These are phyloP conservation scores for Saturnispora diversa DNA, from an alignment of 805 yeast genomes.

Conservation along the genomic window DNA sequence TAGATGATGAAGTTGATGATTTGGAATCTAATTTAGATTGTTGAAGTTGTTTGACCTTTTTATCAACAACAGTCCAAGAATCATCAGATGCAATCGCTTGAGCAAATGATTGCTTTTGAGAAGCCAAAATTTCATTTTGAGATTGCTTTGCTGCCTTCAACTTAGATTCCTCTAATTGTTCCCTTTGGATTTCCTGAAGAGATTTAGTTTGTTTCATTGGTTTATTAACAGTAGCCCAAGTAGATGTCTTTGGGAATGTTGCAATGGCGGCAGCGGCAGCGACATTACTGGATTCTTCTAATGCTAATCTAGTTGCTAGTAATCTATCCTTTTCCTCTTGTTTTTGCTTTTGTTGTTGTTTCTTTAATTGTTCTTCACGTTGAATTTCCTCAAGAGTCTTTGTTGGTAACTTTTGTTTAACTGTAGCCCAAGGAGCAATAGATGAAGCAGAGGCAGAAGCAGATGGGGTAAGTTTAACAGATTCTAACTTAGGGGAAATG, in stretches of 20 bases:
- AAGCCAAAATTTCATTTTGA: conserved; percentile 20
- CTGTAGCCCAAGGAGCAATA: conserved; percentile 32
- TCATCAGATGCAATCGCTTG: conserved; percentile 18
- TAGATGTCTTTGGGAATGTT: conserved; percentile 34
- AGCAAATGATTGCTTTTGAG: conserved; percentile 20
- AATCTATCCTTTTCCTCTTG: conserved; percentile 21
- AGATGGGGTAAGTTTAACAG: background rate
- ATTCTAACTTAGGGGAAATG: background rate
- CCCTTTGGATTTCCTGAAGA: conserved; percentile 54
- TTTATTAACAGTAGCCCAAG: conserved; percentile 31
- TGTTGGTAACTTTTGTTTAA: conserved; percentile 26
- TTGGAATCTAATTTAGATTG: conserved; percentile 24
- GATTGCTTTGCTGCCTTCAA: conserved; percentile 20
- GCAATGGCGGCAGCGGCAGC: conserved; percentile 14
- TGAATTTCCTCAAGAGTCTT: conserved; percentile 58
- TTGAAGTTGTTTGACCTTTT: too few relatives aligned
- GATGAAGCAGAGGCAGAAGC: conserved; percentile 1
- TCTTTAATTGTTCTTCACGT: conserved; percentile 39
- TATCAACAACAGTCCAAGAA: conserved; percentile 34
- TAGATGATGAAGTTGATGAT: conserved; percentile 13
- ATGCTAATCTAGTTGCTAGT: conserved; percentile 19
- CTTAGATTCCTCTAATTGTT: conserved; percentile 34
- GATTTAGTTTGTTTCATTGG: conserved; percentile 35
- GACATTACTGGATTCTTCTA: conserved; percentile 12
- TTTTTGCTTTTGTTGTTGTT: conserved; percentile 16